Evolutionary conservation across 352 stramenopile species (phyloP), one percentile per base, ranked within the genome.

Genomic region (Phytophthora meadii): DNA sequence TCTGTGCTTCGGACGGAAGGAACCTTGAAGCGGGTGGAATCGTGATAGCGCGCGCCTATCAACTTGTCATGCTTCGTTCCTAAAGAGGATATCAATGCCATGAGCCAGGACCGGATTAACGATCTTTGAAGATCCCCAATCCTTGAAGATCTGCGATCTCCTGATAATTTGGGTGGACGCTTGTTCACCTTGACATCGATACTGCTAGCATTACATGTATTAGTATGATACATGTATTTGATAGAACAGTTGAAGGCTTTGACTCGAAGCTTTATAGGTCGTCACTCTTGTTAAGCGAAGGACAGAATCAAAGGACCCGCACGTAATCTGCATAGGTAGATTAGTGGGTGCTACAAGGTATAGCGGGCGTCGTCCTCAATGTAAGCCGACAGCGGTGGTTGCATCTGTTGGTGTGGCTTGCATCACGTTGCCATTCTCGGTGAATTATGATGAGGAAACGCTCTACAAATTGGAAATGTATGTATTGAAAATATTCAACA

Each of bases 21-120:
- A 78, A 3, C 89, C 89, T 47, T 47, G 37, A 44, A 44, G 37
- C 37, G 15, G 37, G 37, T 44, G 37, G 2, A 19, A 22, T 44
- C 15, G 14, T 44, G 15, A 22, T 44, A 19, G 37, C 37, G 37
- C 37, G 37, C n/a, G 10, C 37, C 37, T 44, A 36, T 36, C 8
- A 11, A 36, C 8, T 22, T 44, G 37, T 10, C 37, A 19, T 44
- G 37, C 30, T 3, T 30, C 27, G 27, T 4, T 30, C 22, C 22
- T 22, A 22, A 22, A 17, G 17, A 42, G 12, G 9, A 14, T 17
- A 11, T 41, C 36, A 41, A 41, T 42, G 11, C 37, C 37, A 24
- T 19, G 37, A 36, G 30, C 30, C 30, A 36, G 9, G 30, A 36
- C 30, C 30, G 30, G 30, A 34, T 34, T 36, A 36, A 36, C 14